Base-by-base conservation (phyloP, 2,329 filamentous ascomycete genomes). In the Fusarium abutilonis region DNA sequence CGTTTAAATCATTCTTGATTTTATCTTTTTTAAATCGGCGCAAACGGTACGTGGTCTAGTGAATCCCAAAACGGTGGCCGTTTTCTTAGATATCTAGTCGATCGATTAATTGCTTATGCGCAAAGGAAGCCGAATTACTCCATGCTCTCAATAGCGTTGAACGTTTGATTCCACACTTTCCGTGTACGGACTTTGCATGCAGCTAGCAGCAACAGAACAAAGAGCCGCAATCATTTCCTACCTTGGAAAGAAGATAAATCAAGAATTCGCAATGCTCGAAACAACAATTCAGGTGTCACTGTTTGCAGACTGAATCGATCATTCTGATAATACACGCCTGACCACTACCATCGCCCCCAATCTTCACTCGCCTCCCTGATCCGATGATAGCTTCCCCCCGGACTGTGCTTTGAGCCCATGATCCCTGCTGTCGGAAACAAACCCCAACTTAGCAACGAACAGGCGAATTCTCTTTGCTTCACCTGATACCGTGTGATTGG, bases 21-120 rank as follows among this genome's bases (percentile, higher is more conserved):
- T 69, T 31, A 55, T 50, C 50, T 53, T 41, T 62, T 59, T 53
- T 52, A 59, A 45, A 47, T 44, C 42, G 45, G 31, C 53, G 19
- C 7, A 48, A 63, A 68, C 67, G 63, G 67, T 66, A 44, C 42
- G 35, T 55, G 46, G 26, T 34, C 39, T 39, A 40, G 56, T 45
- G 23, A 39, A 39, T 43, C 34, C 38, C 14, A 56, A 60, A 70
- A 70, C 50, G 59, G 66, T 70, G 61, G 41, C 67, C 38, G 42
- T 58, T 63, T 65, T 4, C 9, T 39, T 47, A 9, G 9, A n/a
- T 34, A 14, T 8, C 31, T 34, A 7, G 14, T 34, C 31, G 14
- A 8, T n/a, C 3, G 31, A 13, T n/a, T n/a, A 8, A 34, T n/a
- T n/a, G 13, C 36, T 38, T 38, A 19, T 5, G n/a, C 8, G 38